These are phyloP conservation scores for Cairneyella variabilis DNA, from an alignment of 495 filamentous ascomycete species.

Conservation along the genomic window DNA sequence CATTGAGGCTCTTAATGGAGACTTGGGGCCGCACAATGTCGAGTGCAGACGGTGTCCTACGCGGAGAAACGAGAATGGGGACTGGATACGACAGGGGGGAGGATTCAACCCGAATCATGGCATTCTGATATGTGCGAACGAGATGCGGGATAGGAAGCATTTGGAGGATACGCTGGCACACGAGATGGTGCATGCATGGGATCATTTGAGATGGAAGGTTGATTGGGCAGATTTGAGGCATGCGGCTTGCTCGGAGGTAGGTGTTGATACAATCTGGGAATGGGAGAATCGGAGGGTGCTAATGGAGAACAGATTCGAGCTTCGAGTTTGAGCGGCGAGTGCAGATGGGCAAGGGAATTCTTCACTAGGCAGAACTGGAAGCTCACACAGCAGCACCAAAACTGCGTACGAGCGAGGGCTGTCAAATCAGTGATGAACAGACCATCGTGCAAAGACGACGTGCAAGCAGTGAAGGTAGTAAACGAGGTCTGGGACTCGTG, in stretches of 20 bases:
- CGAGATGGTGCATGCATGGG: conserved; percentile 97
- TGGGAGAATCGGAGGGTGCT: conserved; percentile 3
- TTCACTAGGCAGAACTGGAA: conserved; percentile 79
- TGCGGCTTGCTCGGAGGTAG: conserved; percentile 91
- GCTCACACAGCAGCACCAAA: conserved; percentile 86
- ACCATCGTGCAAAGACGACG: conserved; percentile 79
- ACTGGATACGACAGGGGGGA: conserved; percentile 54
- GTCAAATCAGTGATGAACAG: conserved; percentile 68
- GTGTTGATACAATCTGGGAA: conserved; percentile 11
- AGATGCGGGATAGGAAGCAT: conserved; percentile 67
- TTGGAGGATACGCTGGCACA: conserved; percentile 93
- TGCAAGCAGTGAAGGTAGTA: conserved; percentile 80
- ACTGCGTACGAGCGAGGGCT: conserved; percentile 81
- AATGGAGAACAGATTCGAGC: conserved; percentile 72
- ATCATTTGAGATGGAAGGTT: conserved; percentile 86
- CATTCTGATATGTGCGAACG: conserved; percentile 87
- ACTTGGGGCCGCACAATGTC: conserved; percentile 69
- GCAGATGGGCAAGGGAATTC: conserved; percentile 83
- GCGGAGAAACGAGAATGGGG: conserved; percentile 31
- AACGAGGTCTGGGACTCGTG: conserved; percentile 98
- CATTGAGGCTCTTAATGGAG: conserved; percentile 69
- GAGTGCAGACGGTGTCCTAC: conserved; percentile 71
- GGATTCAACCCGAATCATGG: conserved; percentile 83
- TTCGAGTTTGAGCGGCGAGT: conserved; percentile 88
- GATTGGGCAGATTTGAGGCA: conserved; percentile 78